Percentiles rank a stretch among this genome's conserved stretches.
Evolutionary conservation across 1,284 basidiomycete genomes (phyloP).

Genomic region (Malassezia vespertilionis): DNA sequence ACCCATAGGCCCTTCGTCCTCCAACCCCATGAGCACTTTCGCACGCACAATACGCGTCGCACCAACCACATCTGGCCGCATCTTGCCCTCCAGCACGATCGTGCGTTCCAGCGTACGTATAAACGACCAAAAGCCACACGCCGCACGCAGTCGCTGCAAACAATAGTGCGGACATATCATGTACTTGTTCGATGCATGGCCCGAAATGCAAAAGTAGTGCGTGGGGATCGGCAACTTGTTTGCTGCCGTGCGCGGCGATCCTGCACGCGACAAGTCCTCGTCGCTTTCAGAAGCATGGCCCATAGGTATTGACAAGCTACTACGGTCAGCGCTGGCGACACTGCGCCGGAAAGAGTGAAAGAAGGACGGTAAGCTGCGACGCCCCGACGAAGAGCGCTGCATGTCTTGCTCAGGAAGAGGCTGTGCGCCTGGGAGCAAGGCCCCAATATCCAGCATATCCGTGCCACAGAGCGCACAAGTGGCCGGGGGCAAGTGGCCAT

Average conservation of each 20-base stretch:
- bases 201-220: conserved; percentile 43
- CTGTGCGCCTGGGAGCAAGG: neutral
- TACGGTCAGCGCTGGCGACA: neutral
- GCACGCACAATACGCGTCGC: neutral
- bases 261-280: neutral
- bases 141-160: conserved; percentile 33
- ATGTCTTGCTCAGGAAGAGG: neutral
- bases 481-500: conserved; percentile 31
- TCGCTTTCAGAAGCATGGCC: neutral
- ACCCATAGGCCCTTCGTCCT: neutral
- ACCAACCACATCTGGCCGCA: conserved; percentile 22
- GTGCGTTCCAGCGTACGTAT: conserved; percentile 40
- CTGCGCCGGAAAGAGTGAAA: conserved; percentile 13
- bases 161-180: conserved; percentile 44
- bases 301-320: neutral
- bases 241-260: conserved; percentile 2
- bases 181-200: conserved; percentile 31
- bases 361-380: conserved; percentile 10
- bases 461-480: conserved; percentile 41
- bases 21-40: neutral
- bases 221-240: conserved; percentile 33
- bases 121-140: conserved; percentile 43
- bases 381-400: neutral
- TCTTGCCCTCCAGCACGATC: conserved; percentile 42
- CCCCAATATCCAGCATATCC: conserved; percentile 35